Conservation (phyloP, 192 early-diverging fungal species). For the Radiomyces spectabilis region DNA sequence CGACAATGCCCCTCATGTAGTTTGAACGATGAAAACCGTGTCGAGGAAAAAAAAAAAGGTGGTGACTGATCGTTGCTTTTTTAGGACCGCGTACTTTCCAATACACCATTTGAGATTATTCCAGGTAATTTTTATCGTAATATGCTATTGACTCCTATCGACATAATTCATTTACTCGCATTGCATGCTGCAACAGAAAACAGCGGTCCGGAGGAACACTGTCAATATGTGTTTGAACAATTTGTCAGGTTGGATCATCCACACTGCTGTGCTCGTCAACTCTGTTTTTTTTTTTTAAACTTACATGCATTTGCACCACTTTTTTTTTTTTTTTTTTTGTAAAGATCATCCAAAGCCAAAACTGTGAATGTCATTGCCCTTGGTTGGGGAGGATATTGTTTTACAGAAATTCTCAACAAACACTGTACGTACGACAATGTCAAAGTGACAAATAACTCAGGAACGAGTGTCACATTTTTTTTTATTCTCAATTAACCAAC, state of each 20-base stretch:
- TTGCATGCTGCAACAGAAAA: no score
- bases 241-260: conserved; percentile 17
- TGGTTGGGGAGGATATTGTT: conserved; percentile 21
- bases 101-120: no score
- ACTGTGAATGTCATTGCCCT: conserved; percentile 12
- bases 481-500: conserved; percentile 2
- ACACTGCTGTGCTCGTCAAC: no score
- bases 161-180: neutral
- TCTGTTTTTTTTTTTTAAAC: no score
- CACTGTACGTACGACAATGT: conserved; percentile 14
- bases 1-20: conserved; percentile 9
- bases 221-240: conserved; percentile 16
- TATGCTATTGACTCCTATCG: neutral
- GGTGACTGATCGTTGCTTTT: no score
- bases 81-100: no score
- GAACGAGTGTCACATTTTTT: neutral
- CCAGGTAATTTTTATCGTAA: neutral
- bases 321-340: neutral
- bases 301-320: no score
- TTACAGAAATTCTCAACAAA: conserved; percentile 11
- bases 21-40: neutral
- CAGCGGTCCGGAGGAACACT: conserved; percentile 15
- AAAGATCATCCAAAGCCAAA: conserved; percentile 2
- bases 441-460: neutral
- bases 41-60: neutral